Percentiles rank a stretch among this genome's conserved stretches.
Evolutionary conservation across 2,329 filamentous ascomycete species (phyloP).

Genomic region (Aspergillus cejpii): DNA sequence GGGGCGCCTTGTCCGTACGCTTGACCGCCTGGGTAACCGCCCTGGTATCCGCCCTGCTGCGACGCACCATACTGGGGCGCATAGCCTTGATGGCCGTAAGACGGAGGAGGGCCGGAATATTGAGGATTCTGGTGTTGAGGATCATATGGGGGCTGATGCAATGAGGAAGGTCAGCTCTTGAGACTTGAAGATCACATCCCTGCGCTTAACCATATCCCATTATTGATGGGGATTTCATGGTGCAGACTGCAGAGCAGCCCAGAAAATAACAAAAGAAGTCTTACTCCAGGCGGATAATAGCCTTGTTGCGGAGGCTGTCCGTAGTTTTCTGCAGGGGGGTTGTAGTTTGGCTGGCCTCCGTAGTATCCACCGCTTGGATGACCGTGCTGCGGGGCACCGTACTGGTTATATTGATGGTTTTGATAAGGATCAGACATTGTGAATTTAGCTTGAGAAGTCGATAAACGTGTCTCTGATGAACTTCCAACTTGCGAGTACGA

Average conservation of each 20-base stretch:
- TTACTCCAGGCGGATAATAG: conserved; percentile 25
- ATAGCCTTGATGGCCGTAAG: conserved; percentile 17
- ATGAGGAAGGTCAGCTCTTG: neutral
- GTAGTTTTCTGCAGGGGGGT: conserved; percentile 19
- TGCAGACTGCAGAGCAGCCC: neutral
- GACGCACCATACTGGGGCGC: conserved; percentile 8
- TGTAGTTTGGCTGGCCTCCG: conserved; percentile 16
- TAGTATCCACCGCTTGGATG: conserved; percentile 15
- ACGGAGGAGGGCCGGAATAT: conserved; percentile 16
- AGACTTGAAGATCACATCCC: neutral
- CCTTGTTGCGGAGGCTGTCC: conserved; percentile 19
- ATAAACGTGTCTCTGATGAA: neutral
- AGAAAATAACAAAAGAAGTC: conserved; percentile 3
- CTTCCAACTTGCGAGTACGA: neutral
- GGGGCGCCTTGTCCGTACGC: conserved; percentile 21
- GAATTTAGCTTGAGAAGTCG: neutral
- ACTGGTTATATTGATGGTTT: conserved; percentile 19
- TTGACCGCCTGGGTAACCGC: conserved; percentile 15
- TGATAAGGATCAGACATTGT: conserved; percentile 15
- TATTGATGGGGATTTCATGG: neutral
- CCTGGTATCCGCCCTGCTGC: conserved; percentile 8
- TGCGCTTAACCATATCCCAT: neutral
- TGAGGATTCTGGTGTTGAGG: conserved; percentile 15
- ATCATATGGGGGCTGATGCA: conserved; percentile 11
- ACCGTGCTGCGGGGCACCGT: conserved; percentile 12